phyloP scores from a whole-genome alignment of 306 rosid genomes.

The Vigna trinervia region DNA sequence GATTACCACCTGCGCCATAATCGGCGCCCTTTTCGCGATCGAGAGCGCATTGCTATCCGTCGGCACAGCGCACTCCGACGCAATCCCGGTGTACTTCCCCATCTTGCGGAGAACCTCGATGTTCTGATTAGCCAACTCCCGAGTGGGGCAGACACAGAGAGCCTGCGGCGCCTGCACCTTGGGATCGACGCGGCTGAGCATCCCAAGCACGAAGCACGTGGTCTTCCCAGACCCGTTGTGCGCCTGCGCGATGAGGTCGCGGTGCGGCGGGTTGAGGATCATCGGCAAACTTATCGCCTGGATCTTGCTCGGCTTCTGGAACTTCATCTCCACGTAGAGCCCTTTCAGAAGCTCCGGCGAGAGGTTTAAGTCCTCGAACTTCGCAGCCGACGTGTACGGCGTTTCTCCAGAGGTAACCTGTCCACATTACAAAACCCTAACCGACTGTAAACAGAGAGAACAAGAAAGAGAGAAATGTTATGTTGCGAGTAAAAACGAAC shows the following conservation, averaged over 20 bases:
- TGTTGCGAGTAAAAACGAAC: constrained; percentile 60
- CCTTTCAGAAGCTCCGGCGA: constrained; percentile 80
- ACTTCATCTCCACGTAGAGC: constrained; percentile 82
- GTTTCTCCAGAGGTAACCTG: constrained; percentile 77
- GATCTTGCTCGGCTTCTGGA: constrained; percentile 86
- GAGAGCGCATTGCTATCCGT: constrained; percentile 54
- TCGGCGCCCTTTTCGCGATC: constrained; percentile 53
- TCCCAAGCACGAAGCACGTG: constrained; percentile 93
- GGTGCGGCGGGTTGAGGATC: constrained; percentile 79
- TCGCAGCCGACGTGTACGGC: constrained; percentile 82
- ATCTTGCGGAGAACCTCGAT: constrained; percentile 84
- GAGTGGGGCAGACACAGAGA: constrained; percentile 86
- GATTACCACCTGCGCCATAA: constrained; percentile 79
- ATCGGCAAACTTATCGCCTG: constrained; percentile 89
- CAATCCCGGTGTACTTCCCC: constrained; percentile 80
- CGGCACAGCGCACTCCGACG: constrained; percentile 80
- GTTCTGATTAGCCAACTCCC: constrained; percentile 94
- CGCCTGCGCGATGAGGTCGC: constrained; percentile 89
- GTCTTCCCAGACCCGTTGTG: constrained; percentile 98
- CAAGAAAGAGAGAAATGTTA: neutral
- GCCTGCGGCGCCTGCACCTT: constrained; percentile 78
- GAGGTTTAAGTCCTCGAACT: constrained; percentile 72
- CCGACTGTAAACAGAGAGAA: neutral
- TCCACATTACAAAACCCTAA: constrained; percentile 23
- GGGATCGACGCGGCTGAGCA: constrained; percentile 90